Evolutionary conservation across 805 yeast genomes (phyloP), one percentile per base, ranked within the genome.

Genomic region (Lachancea sp.): DNA sequence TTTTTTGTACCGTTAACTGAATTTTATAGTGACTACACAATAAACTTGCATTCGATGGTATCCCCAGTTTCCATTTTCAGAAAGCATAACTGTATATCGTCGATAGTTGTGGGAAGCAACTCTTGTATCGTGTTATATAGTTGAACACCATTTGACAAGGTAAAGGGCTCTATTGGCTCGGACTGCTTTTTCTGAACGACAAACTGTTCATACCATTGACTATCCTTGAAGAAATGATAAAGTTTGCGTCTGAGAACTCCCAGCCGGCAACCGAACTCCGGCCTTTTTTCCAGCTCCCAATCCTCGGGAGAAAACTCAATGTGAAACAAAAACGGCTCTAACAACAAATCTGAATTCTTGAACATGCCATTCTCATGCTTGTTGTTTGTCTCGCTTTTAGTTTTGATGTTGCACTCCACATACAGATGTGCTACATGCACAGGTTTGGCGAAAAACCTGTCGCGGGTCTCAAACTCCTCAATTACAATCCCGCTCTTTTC

Each of bases 241-340:
- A 80, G 61, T 54, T 78, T 81, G 1, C 59, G 49, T 46, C 87
- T 71, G 41, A 87, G 67, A 47, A 80, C 77, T 13, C 67, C 71
- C 24, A 89, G 68, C 15, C 80, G 74, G 8, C 89, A 77, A 1
- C 95, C 95, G 37, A 69, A 71, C 44, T 77, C 89, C 4, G 79
- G 81, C 42, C 83, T 75, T 45, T 73, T 73, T 49, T 62, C 64
- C 24, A 58, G 58, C 45, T 76, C 77, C 55, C 77, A 84, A 51
- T 85, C 95, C 50, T 81, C 89, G 0, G 94, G 92, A 22, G 84
- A 76, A 60, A 85, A 85, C 55, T 84, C 94, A 49, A 83, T 70
- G 57, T 83, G 83, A 55, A 79, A 84, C 19, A 65, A 67, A 23
- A 82, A 46, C 2, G 75, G 72, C 18, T 54, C 59, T 5, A 48